Evolutionary conservation across 257 asterid species (phyloP).

Genomic region (Vinca minor): DNA sequence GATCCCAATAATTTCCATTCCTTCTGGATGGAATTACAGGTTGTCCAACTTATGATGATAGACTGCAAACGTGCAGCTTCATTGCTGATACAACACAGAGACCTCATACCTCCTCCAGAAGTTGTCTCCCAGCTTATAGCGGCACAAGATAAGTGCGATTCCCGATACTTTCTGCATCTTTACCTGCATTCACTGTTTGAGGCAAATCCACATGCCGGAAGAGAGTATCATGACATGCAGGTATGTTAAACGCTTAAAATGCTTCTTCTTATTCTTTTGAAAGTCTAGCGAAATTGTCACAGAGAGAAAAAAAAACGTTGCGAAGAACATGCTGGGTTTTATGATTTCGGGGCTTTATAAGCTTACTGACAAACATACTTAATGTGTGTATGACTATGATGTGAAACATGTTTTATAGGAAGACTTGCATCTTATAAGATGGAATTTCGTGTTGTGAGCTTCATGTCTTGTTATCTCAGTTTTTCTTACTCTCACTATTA

Average conservation of each 20-base stretch:
- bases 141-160: constrained; percentile 59
- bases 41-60: constrained; percentile 87
- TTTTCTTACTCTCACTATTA: background rate
- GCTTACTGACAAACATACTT: background rate
- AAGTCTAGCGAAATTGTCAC: background rate
- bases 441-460: background rate
- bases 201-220: constrained; percentile 80
- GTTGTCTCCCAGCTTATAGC: constrained; percentile 77
- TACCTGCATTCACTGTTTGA: constrained; percentile 74
- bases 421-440: background rate
- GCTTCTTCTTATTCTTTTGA: constrained; percentile 2
- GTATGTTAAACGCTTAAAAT: constrained; percentile 29
- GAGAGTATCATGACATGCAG: constrained; percentile 97
- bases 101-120: constrained; percentile 63
- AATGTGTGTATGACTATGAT: background rate
- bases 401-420: background rate
- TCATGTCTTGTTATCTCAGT: background rate
- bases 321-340: background rate
- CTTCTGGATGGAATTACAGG: constrained; percentile 42
- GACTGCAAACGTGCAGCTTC: constrained; percentile 77
- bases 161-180: constrained; percentile 50
- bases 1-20: constrained; percentile 7
- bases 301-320: background rate
- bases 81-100: constrained; percentile 62
- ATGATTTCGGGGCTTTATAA: background rate